Base-by-base conservation (phyloP, 2,329 filamentous ascomycete species). In the Claviceps purpurea region DNA sequence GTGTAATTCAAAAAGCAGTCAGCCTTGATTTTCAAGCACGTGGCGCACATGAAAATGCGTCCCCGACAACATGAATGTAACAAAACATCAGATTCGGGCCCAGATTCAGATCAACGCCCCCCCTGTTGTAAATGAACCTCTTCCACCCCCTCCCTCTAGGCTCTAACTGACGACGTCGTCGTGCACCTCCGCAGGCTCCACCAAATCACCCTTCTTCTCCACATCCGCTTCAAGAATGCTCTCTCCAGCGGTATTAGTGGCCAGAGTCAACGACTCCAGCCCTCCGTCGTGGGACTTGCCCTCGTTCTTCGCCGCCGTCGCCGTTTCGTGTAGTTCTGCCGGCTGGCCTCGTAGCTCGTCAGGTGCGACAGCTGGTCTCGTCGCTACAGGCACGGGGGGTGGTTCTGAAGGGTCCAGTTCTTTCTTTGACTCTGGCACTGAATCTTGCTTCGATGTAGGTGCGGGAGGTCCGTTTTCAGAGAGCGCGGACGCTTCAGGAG, bases 221-320 rank as follows among this genome's bases (percentile, higher is more conserved):
- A 73, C 55, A 24, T 62, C 62, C 2, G 68, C 66, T 53, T 69
- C 64, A 10, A 72, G 56, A n/a, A 74, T 62, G 37, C 67, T 65
- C 60, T 73, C 72, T 2, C 72, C 72, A 6, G 71, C 72, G 49
- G 62, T 68, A 55, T 74, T 72, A 11, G 66, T 61, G 24, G 62
- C 69, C 18, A 72, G 60, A 0, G 68, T 68, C 60, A 72, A 68
- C 22, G 20, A 14, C 42, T 65, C 59, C 20, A 59, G 55, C 52
- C 50, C 49, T 7, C 48, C 47, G 2, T 47, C 52, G 16, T 53
- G 48, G 18, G 50, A 46, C 41, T 53, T 47, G 2, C 46, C 10
- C n/a, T 50, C 18, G 8, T 54, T 20, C 13, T 18, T 16, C n/a
- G 24, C 30, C 2, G 7, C 11, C 26, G 49, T 50, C 34, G 47